Evolutionary conservation across 1,139 yeast species (phyloP), one percentile per base, ranked within the genome.

Genomic region (Zygoascus sp.): DNA sequence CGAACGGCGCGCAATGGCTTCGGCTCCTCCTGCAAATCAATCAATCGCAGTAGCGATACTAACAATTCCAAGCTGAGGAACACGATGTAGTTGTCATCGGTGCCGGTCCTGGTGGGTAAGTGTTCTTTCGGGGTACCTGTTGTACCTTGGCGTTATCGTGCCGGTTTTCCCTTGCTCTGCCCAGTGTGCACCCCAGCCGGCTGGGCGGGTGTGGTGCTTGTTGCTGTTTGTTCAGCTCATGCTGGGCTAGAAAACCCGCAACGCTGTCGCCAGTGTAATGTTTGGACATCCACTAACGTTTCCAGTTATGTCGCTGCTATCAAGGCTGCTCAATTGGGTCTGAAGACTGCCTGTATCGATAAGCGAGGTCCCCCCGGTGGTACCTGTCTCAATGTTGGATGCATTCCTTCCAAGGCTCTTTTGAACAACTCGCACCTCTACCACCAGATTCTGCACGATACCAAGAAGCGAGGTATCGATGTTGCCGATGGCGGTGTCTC

Each of bases 301-400:
- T 16, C 3, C 30, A 42, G 45, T 16, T 70, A 70, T 56, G 95
- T 94, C 58, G 97, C 97, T 50, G 98, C 99, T 63, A 94, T 94
- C 68, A 90, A 88, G 71, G 97, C 97, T 50, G 98, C 98, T 45
- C 99, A 94, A 74, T 76, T 89, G 53, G 97, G 97, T 34, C 76
- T 77, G 59, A 83, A 89, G 69, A 88, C 97, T 49, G 98, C 97
- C 38, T 92, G 98, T 79, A 75, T 94, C 57, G 98, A 94, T 70
- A 89, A 88, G 74, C 83, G 98, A 70, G 99, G 98, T 40, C 70
- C 82, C 32, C 80, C 94, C 57, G 99, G 99, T 55, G 99, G 99
- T 63, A 94, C 98, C 47, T 94, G 99, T 78, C 74, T 92, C 63
- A 92, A 92, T 69, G 97, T 92, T 48, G 98, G 98, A 43, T 92